phyloP scores from a whole-genome alignment of 805 yeast genomes.

The Wickerhamomyces queroliae region DNA sequence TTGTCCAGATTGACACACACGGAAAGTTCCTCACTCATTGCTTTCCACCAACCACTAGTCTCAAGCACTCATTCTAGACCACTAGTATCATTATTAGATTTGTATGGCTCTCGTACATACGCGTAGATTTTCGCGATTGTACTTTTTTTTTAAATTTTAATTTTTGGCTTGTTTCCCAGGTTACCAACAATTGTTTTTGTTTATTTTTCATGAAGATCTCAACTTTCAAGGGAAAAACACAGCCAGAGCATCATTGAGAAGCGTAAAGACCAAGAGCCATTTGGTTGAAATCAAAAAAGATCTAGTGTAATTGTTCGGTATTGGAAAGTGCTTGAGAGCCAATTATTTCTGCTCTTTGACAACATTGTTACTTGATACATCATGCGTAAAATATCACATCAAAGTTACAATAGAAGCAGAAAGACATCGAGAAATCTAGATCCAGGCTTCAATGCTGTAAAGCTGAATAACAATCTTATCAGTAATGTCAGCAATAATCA shows the following conservation, averaged over 20 bases:
- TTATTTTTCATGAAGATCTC: neutral
- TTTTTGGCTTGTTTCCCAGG: neutral
- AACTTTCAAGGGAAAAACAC: neutral
- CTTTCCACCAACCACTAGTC: neutral
- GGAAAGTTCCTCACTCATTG: conserved; percentile 15
- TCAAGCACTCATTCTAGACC: neutral
- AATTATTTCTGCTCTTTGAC: too few relatives aligned
- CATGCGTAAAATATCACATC: too few relatives aligned
- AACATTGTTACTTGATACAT: too few relatives aligned
- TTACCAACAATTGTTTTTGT: neutral
- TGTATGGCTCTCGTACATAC: too few relatives aligned
- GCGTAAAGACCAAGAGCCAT: neutral
- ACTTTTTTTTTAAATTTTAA: neutral
- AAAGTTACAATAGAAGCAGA: too few relatives aligned
- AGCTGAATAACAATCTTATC: conserved; percentile 15
- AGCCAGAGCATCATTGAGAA: neutral
- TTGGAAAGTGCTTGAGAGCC: too few relatives aligned
- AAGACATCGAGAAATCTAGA: conserved; percentile 5
- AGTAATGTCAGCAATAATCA: conserved; percentile 11
- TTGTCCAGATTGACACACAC: conserved; percentile 21
- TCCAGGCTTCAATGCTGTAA: conserved; percentile 18
- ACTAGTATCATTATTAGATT: too few relatives aligned
- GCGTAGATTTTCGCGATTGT: too few relatives aligned
- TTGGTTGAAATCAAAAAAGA: neutral
- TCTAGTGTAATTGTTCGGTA: too few relatives aligned